Evolutionary conservation across 768 basidiomycete species (phyloP).

Genomic region (Suillus ampliporus): DNA sequence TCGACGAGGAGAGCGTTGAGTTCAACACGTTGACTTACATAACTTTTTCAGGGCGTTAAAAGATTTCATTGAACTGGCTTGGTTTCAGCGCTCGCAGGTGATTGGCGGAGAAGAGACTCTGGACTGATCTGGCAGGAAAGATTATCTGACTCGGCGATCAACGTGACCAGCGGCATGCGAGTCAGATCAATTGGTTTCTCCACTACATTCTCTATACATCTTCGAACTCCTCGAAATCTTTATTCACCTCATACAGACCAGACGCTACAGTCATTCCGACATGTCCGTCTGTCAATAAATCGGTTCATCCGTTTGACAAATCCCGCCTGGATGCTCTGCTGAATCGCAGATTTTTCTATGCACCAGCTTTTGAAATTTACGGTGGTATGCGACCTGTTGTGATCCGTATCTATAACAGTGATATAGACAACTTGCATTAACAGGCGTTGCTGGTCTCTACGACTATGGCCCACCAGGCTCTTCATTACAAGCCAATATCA

Average conservation of each 20-base stretch:
- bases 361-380: conserved; percentile 98
- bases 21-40: not conserved
- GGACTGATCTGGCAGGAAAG: conserved; percentile 14
- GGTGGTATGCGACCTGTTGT: conserved; percentile 66
- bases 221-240: not conserved
- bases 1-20: not conserved
- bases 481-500: conserved; percentile 94
- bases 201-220: conserved; percentile 3
- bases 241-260: not conserved
- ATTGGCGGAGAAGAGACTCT: conserved; percentile 1
- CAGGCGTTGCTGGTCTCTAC: conserved; percentile 96
- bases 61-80: not conserved
- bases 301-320: conserved; percentile 88
- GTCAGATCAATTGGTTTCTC: conserved; percentile 29
- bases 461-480: conserved; percentile 98
- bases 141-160: conserved; percentile 16
- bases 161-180: conserved; percentile 25
- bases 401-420: not conserved
- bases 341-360: conserved; percentile 94
- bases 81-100: not conserved
- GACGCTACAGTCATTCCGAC: conserved; percentile 23
- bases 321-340: conserved; percentile 82
- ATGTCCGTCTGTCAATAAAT: conserved; percentile 71
- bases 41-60: not conserved
- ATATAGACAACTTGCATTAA: not conserved